Percentiles rank a stretch among this genome's conserved stretches.
These are phyloP conservation scores for Kickxella alabastrina DNA, from an alignment of 192 early-diverging fungal genomes.

Conservation along the genomic window DNA sequence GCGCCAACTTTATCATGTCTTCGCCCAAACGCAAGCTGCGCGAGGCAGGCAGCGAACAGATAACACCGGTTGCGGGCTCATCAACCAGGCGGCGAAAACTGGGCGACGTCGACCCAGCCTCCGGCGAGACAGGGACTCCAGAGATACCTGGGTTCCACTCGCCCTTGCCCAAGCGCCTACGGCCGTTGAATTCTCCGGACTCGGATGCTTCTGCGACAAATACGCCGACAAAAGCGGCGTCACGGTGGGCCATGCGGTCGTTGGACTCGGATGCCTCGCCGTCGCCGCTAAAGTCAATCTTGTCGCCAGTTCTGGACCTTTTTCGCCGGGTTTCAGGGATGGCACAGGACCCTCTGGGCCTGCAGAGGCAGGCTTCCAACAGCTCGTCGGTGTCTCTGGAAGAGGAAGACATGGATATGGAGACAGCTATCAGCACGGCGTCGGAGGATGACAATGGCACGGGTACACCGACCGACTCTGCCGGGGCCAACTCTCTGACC, in stretches of 20 bases:
- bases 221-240: constrained; percentile 1
- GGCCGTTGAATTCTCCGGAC: background rate
- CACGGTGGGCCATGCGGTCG: constrained; percentile 12
- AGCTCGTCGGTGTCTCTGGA: too few species aligned
- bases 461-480: constrained; percentile 15
- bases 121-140: background rate
- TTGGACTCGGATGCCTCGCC: constrained; percentile 6
- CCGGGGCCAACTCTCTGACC: constrained; percentile 36
- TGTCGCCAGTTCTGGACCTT: constrained; percentile 40
- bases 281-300: constrained; percentile 45
- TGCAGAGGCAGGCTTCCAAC: constrained; percentile 9
- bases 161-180: constrained; percentile 10
- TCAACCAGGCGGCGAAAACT: constrained; percentile 13
- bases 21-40: constrained; percentile 48
- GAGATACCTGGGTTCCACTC: constrained; percentile 11
- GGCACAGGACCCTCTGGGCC: constrained; percentile 20
- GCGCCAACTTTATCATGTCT: constrained; percentile 48
- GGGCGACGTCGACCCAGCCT: background rate
- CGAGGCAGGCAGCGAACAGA: background rate
- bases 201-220: constrained; percentile 3
- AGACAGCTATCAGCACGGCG: too few species aligned
- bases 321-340: constrained; percentile 47
- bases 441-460: constrained; percentile 15
- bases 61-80: background rate
- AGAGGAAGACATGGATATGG: constrained; percentile 6